Evolutionary conservation across 805 yeast genomes (phyloP).

Genomic region (Kodamaea kaohsiungensis): DNA sequence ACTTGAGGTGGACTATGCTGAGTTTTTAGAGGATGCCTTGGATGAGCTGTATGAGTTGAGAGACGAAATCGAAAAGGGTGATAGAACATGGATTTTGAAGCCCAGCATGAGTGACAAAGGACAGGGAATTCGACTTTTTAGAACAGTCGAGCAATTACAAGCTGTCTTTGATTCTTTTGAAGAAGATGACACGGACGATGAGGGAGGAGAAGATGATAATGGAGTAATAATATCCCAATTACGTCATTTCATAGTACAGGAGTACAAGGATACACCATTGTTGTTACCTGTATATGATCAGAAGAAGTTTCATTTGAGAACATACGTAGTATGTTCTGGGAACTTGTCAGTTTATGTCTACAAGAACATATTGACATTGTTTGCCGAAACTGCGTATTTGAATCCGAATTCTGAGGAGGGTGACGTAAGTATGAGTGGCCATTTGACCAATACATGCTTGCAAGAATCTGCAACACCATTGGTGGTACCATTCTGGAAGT

Average conservation of each 20-base stretch:
- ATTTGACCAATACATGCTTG: slow-evolving; percentile 90
- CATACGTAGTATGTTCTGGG: slow-evolving; percentile 77
- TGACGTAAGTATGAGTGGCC: slow-evolving; percentile 60
- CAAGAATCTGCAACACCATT: slow-evolving; percentile 55
- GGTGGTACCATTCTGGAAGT: slow-evolving; percentile 67
- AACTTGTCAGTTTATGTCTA: slow-evolving; percentile 77
- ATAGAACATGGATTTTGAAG: slow-evolving; percentile 81
- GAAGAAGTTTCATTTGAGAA: slow-evolving; percentile 86
- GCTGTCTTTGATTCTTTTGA: slow-evolving; percentile 83
- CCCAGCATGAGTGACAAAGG: slow-evolving; percentile 98
- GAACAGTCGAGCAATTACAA: slow-evolving; percentile 77
- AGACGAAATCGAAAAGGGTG: slow-evolving; percentile 64
- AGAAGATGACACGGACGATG: slow-evolving; percentile 65
- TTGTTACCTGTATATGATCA: slow-evolving; percentile 57
- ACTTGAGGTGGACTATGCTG: slow-evolving; percentile 92
- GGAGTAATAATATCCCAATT: slow-evolving; percentile 84
- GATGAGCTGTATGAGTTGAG: slow-evolving; percentile 91
- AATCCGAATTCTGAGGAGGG: slow-evolving; percentile 23
- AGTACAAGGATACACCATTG: slow-evolving; percentile 70
- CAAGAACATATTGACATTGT: slow-evolving; percentile 76
- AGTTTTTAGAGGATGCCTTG: slow-evolving; percentile 87
- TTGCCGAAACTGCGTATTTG: slow-evolving; percentile 60
- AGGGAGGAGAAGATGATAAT: slow-evolving; percentile 50
- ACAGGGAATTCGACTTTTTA: slow-evolving; percentile 87
- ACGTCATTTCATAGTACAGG: slow-evolving; percentile 89